These are phyloP conservation scores for Blastomyces gilchristii DNA, from an alignment of 2,329 filamentous ascomycete species.

Conservation along the genomic window DNA sequence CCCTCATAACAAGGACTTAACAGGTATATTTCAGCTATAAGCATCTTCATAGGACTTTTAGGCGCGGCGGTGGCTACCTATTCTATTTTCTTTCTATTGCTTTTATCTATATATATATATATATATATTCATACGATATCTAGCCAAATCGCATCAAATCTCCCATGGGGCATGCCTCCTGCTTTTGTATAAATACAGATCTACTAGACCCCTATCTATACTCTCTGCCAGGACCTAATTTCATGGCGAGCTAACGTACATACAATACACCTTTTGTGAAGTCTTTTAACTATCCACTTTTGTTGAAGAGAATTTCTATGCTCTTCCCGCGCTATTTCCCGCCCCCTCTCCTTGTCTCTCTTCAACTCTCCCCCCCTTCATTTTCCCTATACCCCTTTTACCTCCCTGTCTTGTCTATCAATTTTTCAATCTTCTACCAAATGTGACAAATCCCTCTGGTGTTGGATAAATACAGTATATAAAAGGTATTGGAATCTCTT, in stretches of 20 bases:
- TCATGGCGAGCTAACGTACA: background rate
- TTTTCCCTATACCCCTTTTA: background rate
- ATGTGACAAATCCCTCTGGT: too few relatives aligned
- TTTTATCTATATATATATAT: background rate
- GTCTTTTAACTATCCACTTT: background rate
- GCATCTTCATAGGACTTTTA: background rate
- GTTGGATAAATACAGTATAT: too few relatives aligned
- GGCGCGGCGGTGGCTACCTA: background rate
- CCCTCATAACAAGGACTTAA: background rate
- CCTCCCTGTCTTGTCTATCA: too few relatives aligned
- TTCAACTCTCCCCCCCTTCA: background rate
- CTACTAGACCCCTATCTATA: background rate
- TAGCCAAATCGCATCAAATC: background rate
- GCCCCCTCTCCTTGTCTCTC: background rate
- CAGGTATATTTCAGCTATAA: background rate
- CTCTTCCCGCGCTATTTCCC: background rate
- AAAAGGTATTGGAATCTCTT: too few relatives aligned
- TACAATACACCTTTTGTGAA: background rate
- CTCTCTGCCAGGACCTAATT: background rate
- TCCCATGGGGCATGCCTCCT: background rate
- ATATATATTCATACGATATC: background rate
- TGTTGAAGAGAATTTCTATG: background rate
- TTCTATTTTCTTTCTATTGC: background rate
- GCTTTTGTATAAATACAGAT: background rate
- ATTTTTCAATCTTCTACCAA: too few relatives aligned